phyloP scores from a whole-genome alignment of 2,329 filamentous ascomycete species.

The Penicillium nordicum region DNA sequence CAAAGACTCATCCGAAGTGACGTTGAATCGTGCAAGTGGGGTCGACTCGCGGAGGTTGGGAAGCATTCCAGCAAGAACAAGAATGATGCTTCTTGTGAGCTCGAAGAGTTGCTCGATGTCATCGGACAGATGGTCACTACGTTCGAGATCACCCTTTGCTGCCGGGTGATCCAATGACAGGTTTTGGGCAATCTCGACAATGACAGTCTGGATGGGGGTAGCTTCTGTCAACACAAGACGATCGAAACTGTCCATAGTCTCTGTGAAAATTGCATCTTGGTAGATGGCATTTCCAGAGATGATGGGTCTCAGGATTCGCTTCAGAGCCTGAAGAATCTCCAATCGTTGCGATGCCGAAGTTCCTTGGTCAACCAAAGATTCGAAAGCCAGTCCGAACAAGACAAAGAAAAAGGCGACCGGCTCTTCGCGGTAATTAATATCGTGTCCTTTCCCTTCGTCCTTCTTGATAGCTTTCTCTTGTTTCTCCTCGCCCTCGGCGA shows the following conservation, averaged over 20 bases:
- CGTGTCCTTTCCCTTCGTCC: conserved; percentile 58
- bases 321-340: conserved; percentile 84
- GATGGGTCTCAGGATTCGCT: conserved; percentile 90
- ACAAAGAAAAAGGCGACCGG: conserved; percentile 99
- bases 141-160: conserved; percentile 64
- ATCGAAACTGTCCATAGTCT: conserved; percentile 94
- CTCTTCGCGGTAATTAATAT: conserved; percentile 97
- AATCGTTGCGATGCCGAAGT: conserved; percentile 73
- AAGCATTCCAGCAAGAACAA: conserved; percentile 82
- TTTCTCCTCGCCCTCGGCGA: conserved; percentile 19
- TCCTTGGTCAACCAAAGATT: conserved; percentile 82
- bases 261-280: conserved; percentile 89
- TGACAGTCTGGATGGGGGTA: conserved; percentile 81
- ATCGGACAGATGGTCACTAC: conserved; percentile 79
- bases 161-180: conserved; percentile 89
- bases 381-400: conserved; percentile 91
- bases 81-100: conserved; percentile 89
- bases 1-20: conserved; percentile 78
- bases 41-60: conserved; percentile 62
- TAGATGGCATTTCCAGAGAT: conserved; percentile 97
- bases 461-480: conserved; percentile 17
- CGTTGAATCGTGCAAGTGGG: conserved; percentile 66
- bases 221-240: conserved; percentile 88
- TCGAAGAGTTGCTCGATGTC: conserved; percentile 98
- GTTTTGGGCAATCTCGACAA: conserved; percentile 89